phyloP scores from a whole-genome alignment of 345 rosid species.

The Arabis alpina region DNA sequence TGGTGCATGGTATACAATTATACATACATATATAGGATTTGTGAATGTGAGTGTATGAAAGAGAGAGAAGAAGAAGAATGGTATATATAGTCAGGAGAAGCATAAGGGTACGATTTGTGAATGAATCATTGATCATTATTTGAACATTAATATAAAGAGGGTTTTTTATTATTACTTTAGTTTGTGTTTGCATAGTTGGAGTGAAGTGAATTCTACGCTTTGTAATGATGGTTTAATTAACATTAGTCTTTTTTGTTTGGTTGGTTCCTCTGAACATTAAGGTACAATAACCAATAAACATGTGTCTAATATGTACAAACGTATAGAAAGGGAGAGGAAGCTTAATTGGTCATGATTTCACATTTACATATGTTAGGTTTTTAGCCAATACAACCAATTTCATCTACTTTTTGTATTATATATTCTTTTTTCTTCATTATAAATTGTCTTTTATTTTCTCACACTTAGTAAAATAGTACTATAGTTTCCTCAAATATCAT shows the following conservation, averaged over 20 bases:
- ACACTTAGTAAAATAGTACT: no score
- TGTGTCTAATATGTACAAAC: slow-evolving; percentile 1
- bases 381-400: slow-evolving; percentile 27
- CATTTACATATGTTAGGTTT: slow-evolving; percentile 33
- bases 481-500: no score
- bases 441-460: no score
- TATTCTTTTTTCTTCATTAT: not conserved
- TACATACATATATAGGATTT: not conserved
- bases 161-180: not conserved
- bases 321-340: slow-evolving; percentile 4
- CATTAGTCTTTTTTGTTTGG: not conserved
- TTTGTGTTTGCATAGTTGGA: slow-evolving; percentile 22
- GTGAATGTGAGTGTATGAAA: not conserved
- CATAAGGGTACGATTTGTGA: slow-evolving; percentile 28
- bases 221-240: slow-evolving; percentile 11
- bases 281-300: slow-evolving; percentile 12
- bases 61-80: slow-evolving; percentile 10
- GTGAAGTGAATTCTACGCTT: not conserved
- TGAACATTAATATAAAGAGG: slow-evolving; percentile 14
- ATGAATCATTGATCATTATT: slow-evolving; percentile 33
- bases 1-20: slow-evolving; percentile 33
- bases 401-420: slow-evolving; percentile 3
- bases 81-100: slow-evolving; percentile 22
- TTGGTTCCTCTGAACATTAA: slow-evolving; percentile 15
- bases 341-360: slow-evolving; percentile 33